Evolutionary conservation across 2,329 filamentous ascomycete genomes (phyloP), one percentile per base, ranked within the genome.

Genomic region (Sporothrix luriei): DNA sequence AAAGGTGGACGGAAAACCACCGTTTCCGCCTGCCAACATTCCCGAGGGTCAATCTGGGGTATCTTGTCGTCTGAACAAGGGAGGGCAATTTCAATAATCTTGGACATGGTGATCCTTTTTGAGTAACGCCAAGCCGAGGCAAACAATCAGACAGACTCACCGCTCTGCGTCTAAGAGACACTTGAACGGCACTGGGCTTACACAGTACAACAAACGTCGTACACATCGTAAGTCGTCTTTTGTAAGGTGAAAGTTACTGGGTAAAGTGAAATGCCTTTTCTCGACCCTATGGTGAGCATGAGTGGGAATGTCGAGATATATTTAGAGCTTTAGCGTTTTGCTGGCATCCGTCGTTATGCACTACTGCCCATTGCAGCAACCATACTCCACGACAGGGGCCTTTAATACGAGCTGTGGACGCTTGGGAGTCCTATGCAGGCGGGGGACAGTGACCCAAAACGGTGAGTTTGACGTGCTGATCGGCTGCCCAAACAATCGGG

Each of bases 321-420:
- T 46, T 62, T 62, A 46, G 57, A 62, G 57, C 26, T 62, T 62
- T 26, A n/a, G 9, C 57, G 24, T 54, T 19, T 49, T 49, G 48
- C 21, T 49, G 19, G 51, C 40, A 33, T 40, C 21, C 2, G 55
- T 43, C 21, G 40, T 14, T 4, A 13, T 43, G n/a, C 14, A n/a
- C n/a, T 52, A 4, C 26, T 2, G 4, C 10, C 29, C 33, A 13
- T 59, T 38, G 14, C 19, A 46, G 57, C 57, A 46, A 26, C 57
- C 57, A 62, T 33, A 62, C 46, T 38, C 57, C 57, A 62, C 33
- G 29, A 40, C 26, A 55, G 26, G 14, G 54, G 14, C 54, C 29
- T 19, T 38, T 26, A 62, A 62, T 62, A 62, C 57, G 57, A 62
- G 57, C 57, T 54, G 26, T 29, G 57, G n/a, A 10, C 38, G 2